A percentile compares a stretch with the other conserved stretches of the same genome.
Conservation (phyloP, 2,329 filamentous ascomycete species). For the Escovopsis sp. region DNA sequence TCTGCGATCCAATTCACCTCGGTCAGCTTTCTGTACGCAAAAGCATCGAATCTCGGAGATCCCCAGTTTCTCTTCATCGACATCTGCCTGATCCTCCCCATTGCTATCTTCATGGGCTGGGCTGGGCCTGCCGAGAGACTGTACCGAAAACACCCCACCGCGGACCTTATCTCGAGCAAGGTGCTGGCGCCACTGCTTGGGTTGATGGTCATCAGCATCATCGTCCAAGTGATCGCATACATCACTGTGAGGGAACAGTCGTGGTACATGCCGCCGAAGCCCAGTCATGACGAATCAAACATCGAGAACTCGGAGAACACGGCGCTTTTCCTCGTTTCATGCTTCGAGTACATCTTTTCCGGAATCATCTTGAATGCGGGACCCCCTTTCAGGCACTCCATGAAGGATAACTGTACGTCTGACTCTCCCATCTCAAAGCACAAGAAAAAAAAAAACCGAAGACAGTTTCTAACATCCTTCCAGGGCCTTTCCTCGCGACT, state of each 20-base stretch:
- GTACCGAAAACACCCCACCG: conserved; percentile 74
- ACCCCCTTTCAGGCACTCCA: conserved; percentile 70
- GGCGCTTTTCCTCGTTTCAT: conserved; percentile 73
- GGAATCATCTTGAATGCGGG: conserved; percentile 87
- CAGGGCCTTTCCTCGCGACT: conserved; percentile 72
- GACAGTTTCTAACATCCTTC: conserved; percentile 4
- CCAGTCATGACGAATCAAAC: conserved; percentile 67
- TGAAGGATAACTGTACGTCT: conserved; percentile 59
- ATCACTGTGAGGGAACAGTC: conserved; percentile 59
- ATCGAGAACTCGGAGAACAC: conserved; percentile 90
- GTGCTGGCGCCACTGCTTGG: conserved; percentile 79
- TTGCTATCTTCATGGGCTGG: conserved; percentile 99
- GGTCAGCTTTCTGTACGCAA: conserved; percentile 91
- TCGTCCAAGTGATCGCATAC: conserved; percentile 62
- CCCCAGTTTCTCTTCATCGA: conserved; percentile 98
- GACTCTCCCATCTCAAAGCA: too few relatives aligned
- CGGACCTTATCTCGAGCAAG: conserved; percentile 82
- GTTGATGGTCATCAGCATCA: conserved; percentile 68
- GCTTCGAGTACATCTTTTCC: conserved; percentile 87
- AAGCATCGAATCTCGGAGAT: conserved; percentile 85
- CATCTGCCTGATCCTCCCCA: conserved; percentile 77
- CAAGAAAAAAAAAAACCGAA: too few relatives aligned
- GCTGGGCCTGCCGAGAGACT: conserved; percentile 67
- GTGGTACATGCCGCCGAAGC: conserved; percentile 73
- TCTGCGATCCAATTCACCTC: conserved; percentile 98